Percentiles rank a stretch among this genome's conserved stretches.
These are phyloP conservation scores for Carex myosuroides DNA, from an alignment of 176 grass and related monocot species.

Conservation along the genomic window DNA sequence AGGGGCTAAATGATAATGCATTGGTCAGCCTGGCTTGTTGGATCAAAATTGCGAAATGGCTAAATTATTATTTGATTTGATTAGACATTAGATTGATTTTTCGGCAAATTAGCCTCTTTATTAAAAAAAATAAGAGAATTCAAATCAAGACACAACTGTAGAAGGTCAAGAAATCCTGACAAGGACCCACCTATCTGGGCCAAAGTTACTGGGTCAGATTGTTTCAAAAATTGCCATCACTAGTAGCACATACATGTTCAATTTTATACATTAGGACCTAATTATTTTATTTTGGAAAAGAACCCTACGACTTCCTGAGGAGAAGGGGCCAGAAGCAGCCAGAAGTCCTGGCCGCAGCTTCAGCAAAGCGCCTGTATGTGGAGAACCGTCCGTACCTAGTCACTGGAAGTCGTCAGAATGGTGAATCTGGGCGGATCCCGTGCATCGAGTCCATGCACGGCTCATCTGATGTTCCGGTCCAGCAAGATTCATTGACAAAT, in stretches of 20 bases:
- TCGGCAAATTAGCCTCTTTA: neutral
- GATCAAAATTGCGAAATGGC: neutral
- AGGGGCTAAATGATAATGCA: neutral
- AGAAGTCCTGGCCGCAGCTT: constrained; percentile 77
- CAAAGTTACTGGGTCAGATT: neutral
- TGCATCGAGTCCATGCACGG: constrained; percentile 49
- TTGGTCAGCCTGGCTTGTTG: neutral
- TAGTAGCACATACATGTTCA: constrained; percentile 17
- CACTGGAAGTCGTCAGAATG: constrained; percentile 76
- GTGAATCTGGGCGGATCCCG: constrained; percentile 30
- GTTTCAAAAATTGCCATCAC: neutral
- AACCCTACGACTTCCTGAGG: constrained; percentile 67
- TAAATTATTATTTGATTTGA: neutral
- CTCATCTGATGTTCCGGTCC: constrained; percentile 35
- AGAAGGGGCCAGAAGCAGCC: constrained; percentile 98
- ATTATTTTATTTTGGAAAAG: constrained; percentile 35
- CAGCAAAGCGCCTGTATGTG: constrained; percentile 80
- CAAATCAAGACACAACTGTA: neutral
- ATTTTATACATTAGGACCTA: neutral
- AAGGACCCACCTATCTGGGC: neutral
- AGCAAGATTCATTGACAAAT: constrained; percentile 35
- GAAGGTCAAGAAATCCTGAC: neutral
- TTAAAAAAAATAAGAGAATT: neutral
- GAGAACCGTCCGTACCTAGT: constrained; percentile 89
- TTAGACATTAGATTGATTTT: neutral